Percentiles rank a stretch among this genome's conserved stretches.
These are phyloP conservation scores for Mycena filopes DNA, from an alignment of 768 basidiomycete genomes.

Conservation along the genomic window DNA sequence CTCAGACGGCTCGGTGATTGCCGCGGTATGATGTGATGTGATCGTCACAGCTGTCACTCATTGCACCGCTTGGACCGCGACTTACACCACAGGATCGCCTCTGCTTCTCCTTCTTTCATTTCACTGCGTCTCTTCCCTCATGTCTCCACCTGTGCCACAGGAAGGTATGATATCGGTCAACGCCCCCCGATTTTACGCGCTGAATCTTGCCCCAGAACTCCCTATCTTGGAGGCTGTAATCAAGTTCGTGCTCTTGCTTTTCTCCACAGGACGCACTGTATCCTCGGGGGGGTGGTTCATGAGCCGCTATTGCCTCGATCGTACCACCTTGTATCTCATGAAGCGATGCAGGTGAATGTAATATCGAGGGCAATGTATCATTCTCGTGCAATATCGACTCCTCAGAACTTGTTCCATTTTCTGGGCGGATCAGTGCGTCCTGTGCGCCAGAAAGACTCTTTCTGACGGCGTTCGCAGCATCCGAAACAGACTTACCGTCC, in stretches of 20 bases:
- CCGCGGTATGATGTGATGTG: no score
- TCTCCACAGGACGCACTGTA: constrained; percentile 26
- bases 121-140: constrained; percentile 36
- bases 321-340: constrained; percentile 5
- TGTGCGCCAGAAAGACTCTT: constrained; percentile 30
- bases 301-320: neutral
- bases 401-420: constrained; percentile 15
- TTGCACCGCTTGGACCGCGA: neutral
- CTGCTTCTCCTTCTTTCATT: constrained; percentile 1
- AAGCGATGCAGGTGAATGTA: constrained; percentile 21
- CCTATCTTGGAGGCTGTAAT: constrained; percentile 95
- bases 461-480: constrained; percentile 64
- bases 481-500: constrained; percentile 92
- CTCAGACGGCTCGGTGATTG: no score
- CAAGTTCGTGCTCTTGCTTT: constrained; percentile 65
- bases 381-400: constrained; percentile 4
- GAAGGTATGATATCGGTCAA: constrained; percentile 64
- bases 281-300: neutral
- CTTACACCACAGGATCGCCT: constrained; percentile 13
- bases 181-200: constrained; percentile 31
- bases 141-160: constrained; percentile 81
- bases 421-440: constrained; percentile 33
- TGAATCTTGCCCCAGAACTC: constrained; percentile 67
- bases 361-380: constrained; percentile 10
- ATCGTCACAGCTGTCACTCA: neutral